Evolutionary conservation across 495 filamentous ascomycete species (phyloP).

Genomic region (Penicillium canariense): DNA sequence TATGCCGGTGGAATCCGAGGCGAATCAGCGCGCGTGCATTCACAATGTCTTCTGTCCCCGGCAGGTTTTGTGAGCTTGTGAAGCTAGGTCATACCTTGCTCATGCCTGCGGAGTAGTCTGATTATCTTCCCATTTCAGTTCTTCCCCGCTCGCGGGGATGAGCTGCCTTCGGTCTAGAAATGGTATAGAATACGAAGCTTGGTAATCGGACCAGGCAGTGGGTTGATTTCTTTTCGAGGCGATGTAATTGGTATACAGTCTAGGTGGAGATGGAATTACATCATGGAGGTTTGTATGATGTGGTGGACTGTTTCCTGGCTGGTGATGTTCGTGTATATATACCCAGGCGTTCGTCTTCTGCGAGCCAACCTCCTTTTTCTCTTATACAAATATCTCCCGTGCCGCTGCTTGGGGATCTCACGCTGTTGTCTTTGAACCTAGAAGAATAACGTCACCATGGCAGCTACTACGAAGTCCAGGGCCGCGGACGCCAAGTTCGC

Average conservation of each 20-base stretch:
- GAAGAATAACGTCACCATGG: neutral
- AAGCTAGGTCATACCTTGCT: neutral
- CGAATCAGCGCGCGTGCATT: neutral
- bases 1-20: neutral
- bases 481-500: conserved; percentile 23
- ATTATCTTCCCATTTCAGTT: neutral
- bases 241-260: neutral
- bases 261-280: conserved; percentile 2
- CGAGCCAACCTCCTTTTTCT: too few relatives aligned
- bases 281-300: neutral
- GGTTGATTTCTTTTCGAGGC: neutral
- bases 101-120: too few relatives aligned
- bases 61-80: neutral
- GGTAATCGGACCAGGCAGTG: neutral
- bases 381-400: too few relatives aligned
- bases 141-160: neutral
- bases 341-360: neutral
- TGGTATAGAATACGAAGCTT: neutral
- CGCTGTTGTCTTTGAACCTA: too few relatives aligned
- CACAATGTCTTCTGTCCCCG: neutral
- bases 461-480: neutral
- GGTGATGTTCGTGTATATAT: neutral
- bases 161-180: neutral
- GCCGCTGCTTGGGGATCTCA: neutral
- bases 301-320: neutral